Percentiles rank a stretch among this genome's conserved stretches.
Conservation (phyloP, 2,329 filamentous ascomycete species). For the Colletotrichum sp. region DNA sequence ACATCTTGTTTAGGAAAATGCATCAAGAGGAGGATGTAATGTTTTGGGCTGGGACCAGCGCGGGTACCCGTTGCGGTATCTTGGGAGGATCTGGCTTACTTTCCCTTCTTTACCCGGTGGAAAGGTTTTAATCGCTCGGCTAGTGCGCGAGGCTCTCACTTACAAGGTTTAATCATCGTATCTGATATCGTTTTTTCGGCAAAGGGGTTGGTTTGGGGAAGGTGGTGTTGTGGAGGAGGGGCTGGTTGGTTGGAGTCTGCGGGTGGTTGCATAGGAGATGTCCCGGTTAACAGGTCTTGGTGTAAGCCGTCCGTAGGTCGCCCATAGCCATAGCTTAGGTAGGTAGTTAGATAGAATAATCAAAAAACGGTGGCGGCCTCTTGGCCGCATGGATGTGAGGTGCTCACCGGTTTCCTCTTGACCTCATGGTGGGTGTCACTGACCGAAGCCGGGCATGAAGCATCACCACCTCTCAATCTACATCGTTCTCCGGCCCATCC, state of each 20-base stretch:
- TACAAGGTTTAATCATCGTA: neutral
- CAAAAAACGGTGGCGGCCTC: neutral
- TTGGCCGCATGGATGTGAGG: neutral
- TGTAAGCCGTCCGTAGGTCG: neutral
- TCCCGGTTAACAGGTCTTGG: neutral
- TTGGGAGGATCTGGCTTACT: neutral
- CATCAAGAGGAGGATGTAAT: neutral
- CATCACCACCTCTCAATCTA: neutral
- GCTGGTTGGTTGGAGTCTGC: neutral
- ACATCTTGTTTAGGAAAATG: neutral
- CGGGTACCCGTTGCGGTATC: neutral
- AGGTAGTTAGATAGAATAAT: neutral
- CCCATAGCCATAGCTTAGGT: neutral
- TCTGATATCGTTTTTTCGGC: neutral
- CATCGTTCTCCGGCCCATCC: neutral
- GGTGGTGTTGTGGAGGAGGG: neutral
- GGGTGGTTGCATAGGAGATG: neutral
- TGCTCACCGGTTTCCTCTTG: neutral
- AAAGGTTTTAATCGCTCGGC: neutral
- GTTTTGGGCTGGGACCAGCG: neutral
- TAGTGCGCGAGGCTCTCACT: neutral
- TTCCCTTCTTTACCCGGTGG: neutral
- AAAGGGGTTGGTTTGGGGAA: neutral
- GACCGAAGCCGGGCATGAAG: neutral
- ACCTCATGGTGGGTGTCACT: neutral